phyloP scores from a whole-genome alignment of 352 stramenopile species.

The Phytopythium aichiense region DNA sequence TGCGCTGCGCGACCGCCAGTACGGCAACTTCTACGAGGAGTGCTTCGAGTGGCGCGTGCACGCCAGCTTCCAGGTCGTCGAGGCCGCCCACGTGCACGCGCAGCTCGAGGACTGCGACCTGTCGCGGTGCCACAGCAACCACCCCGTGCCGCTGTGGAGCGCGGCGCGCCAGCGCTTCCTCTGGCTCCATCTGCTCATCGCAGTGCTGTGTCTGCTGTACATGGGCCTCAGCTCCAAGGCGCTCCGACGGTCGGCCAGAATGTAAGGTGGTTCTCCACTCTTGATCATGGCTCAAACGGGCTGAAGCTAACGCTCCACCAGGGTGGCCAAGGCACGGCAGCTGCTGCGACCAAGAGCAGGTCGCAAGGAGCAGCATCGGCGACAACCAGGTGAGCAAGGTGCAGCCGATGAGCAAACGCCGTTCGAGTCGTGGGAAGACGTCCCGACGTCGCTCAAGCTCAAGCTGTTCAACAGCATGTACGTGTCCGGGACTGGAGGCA shows the following conservation, averaged over 20 bases:
- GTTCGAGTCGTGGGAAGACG: slow-evolving; percentile 24
- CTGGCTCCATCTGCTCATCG: slow-evolving; percentile 71
- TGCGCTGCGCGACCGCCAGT: slow-evolving; percentile 62
- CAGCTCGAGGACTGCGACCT: slow-evolving; percentile 62
- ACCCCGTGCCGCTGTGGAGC: slow-evolving; percentile 41
- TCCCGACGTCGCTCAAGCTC: slow-evolving; percentile 52
- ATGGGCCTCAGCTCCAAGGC: slow-evolving; percentile 55
- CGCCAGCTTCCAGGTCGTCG: slow-evolving; percentile 40
- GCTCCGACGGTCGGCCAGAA: slow-evolving; percentile 40
- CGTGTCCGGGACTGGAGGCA: slow-evolving; percentile 7
- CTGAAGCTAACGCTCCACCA: not conserved
- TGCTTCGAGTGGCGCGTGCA: slow-evolving; percentile 83
- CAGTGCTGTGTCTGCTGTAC: slow-evolving; percentile 45
- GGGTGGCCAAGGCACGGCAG: slow-evolving; percentile 12
- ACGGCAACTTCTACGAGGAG: slow-evolving; percentile 73
- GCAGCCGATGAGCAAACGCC: not conserved
- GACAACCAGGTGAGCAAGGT: not conserved
- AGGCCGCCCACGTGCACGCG: slow-evolving; percentile 44
- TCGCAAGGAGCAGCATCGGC: not conserved
- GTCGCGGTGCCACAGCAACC: slow-evolving; percentile 32
- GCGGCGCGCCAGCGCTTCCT: slow-evolving; percentile 60
- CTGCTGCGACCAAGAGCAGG: slow-evolving; percentile 5
- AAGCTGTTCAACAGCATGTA: slow-evolving; percentile 72
- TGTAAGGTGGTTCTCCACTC: slow-evolving; percentile 22
- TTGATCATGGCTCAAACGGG: too few species aligned